These are phyloP conservation scores for Apostasia shenzhenica DNA, from an alignment of 106 monocot species.

Conservation along the genomic window DNA sequence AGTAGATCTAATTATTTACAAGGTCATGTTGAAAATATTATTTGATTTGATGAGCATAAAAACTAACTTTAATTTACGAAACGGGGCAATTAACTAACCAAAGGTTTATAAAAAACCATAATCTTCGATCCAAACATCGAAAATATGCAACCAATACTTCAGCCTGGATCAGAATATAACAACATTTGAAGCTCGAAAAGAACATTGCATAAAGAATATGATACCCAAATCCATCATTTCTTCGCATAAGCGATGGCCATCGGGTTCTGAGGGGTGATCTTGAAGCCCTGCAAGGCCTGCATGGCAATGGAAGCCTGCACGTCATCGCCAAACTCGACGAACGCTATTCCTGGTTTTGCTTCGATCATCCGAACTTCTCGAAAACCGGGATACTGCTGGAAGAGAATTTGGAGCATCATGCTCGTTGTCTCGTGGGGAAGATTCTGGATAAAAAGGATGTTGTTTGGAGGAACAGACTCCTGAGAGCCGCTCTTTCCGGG, in stretches of 20 bases:
- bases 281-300: conserved; percentile 92
- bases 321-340: conserved; percentile 87
- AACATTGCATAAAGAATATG: neutral
- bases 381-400: conserved; percentile 94
- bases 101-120: too few species aligned
- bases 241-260: conserved; percentile 85
- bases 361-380: conserved; percentile 87
- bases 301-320: conserved; percentile 72
- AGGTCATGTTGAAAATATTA: too few species aligned
- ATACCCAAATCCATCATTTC: conserved; percentile 40
- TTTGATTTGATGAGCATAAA: too few species aligned
- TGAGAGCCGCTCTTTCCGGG: conserved; percentile 30
- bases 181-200: too few species aligned
- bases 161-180: too few species aligned
- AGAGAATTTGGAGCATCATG: conserved; percentile 94
- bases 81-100: too few species aligned
- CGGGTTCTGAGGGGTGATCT: conserved; percentile 87
- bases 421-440: conserved; percentile 82
- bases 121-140: too few species aligned
- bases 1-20: too few species aligned
- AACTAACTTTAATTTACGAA: too few species aligned
- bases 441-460: conserved; percentile 94
- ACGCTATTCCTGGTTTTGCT: conserved; percentile 93
- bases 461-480: conserved; percentile 69
- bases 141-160: too few species aligned